Conservation (phyloP, 2,329 filamentous ascomycete species). For the Cadophora gregata region DNA sequence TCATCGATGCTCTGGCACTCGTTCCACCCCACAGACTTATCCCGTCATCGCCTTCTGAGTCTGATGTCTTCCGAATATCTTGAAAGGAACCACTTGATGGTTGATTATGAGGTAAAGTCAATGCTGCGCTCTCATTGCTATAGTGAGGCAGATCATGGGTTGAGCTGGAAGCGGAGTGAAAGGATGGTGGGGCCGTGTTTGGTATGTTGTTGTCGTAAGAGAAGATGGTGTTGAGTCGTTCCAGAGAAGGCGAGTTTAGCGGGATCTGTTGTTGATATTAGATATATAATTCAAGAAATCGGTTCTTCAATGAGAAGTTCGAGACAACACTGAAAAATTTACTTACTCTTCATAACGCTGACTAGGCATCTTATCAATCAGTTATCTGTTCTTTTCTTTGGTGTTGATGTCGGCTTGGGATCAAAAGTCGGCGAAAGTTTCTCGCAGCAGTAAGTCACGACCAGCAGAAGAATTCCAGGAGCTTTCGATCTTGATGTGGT, state of each 20-base stretch:
- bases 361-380: background rate
- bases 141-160: slow-evolving; percentile 15
- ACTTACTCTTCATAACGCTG: slow-evolving; percentile 8
- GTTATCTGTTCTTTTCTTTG: background rate
- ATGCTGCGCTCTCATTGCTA: slow-evolving; percentile 21
- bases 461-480: no score
- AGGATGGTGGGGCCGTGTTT: slow-evolving; percentile 22
- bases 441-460: no score
- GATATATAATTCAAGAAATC: no score
- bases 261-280: background rate
- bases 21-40: slow-evolving; percentile 16
- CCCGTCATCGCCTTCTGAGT: slow-evolving; percentile 7
- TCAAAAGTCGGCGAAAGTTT: background rate
- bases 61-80: slow-evolving; percentile 40
- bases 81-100: slow-evolving; percentile 45
- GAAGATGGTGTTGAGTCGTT: background rate
- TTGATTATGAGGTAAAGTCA: slow-evolving; percentile 11
- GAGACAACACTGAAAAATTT: background rate
- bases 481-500: no score
- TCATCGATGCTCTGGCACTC: background rate
- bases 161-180: slow-evolving; percentile 15
- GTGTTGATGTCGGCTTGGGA: background rate
- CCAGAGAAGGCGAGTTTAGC: background rate
- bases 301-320: no score
- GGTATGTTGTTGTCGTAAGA: slow-evolving; percentile 23